Evolutionary conservation across 768 basidiomycete species (phyloP), one percentile per base, ranked within the genome.

Genomic region (Lentinula sp.): DNA sequence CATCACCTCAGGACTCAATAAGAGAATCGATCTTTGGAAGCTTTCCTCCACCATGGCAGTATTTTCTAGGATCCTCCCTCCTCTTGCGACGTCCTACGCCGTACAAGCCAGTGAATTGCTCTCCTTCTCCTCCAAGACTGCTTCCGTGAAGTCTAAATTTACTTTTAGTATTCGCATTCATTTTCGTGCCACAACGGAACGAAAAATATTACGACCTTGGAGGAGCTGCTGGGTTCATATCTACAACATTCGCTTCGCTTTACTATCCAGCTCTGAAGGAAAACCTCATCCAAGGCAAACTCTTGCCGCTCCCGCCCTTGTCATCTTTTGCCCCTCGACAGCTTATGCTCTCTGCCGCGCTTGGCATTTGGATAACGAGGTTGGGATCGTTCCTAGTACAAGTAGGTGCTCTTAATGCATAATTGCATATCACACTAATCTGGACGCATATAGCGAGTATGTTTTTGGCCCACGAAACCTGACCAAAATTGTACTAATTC

Each of bases 201-300:
- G 88, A 90, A 52, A 84, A 73, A 64, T 88, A 76, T 67, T 91
- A 83, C 64, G 88, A 91, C 68, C 71, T 90, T 1, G 77, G 81
- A 31, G 89, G 89, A 18, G 77, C 85, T 0, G 50, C 83, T 3
- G 89, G 89, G 3, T 91, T 87, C 75, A 69, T 89, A 13, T 78
- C 85, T 1, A 81, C 85, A 1, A 82, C 84, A 5, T 73, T 80
- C 51, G 63, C 85, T 11, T 88, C 85, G 23, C 71, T 88, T 16
- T 89, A 88, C 66, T 87, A 83, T 63, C 85, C 87, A 1, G 68
- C 76, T 4, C 68, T 89, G 18, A 81, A 77, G 66, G 75, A 77
- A 43, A 82, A 73, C 60, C 81, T 78, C 65, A 75, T 76, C 69
- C 70, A 79, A 32, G 74, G 77, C 4, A 61, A 67, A 8, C 67